Percentiles rank a stretch among this genome's conserved stretches.
Conservation (phyloP, 2,329 filamentous ascomycete species). For the Rutstroemia sp. region DNA sequence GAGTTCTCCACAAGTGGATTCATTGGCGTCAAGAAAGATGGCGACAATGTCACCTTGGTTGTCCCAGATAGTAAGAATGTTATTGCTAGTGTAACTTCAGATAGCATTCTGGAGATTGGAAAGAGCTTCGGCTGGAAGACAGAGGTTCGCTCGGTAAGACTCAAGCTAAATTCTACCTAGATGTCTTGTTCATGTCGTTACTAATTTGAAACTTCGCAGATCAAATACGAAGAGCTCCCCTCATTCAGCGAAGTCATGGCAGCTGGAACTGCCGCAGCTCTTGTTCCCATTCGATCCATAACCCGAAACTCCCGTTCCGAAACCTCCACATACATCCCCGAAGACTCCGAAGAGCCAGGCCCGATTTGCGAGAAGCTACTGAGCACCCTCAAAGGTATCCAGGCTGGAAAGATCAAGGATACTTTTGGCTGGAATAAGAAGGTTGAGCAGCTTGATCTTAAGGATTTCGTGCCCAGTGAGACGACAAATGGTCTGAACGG, state of each 20-base stretch:
- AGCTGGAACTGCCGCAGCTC: conserved; percentile 81
- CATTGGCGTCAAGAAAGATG: conserved; percentile 63
- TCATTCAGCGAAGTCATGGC: conserved; percentile 75
- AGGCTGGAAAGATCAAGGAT: conserved; percentile 73
- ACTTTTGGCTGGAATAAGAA: conserved; percentile 30
- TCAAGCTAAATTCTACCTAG: background rate
- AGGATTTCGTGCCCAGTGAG: conserved; percentile 21
- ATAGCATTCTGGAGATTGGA: conserved; percentile 70
- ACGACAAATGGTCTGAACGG: conserved; percentile 14
- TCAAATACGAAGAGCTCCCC: conserved; percentile 53
- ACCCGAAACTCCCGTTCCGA: conserved; percentile 53
- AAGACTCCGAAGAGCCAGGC: conserved; percentile 60
- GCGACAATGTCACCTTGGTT: conserved; percentile 43
- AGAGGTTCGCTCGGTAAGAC: conserved; percentile 61
- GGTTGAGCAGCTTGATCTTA: conserved; percentile 24
- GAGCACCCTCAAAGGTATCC: conserved; percentile 73
- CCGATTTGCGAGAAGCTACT: conserved; percentile 67
- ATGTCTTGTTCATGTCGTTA: background rate
- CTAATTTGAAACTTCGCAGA: conserved; percentile 35
- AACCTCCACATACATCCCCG: conserved; percentile 48
- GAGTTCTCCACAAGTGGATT: conserved; percentile 96
- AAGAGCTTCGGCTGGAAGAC: conserved; percentile 76
- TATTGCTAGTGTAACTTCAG: conserved; percentile 79
- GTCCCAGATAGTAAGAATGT: conserved; percentile 84
- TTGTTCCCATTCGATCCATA: conserved; percentile 89